Conservation (phyloP, 306 rosid species). For the Rosa chinensis region DNA sequence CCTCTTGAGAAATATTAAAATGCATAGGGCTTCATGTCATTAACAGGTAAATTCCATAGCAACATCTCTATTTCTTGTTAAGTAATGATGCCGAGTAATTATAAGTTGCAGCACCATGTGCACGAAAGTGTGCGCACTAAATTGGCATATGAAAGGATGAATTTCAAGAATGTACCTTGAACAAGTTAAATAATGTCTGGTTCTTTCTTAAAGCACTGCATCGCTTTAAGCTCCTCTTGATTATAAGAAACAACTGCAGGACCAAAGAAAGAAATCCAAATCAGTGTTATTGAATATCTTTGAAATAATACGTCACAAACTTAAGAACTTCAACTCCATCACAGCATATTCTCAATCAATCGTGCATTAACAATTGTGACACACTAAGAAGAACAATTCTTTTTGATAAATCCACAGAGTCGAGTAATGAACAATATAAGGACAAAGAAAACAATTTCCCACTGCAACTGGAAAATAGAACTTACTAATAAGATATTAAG, state of each 20-base stretch:
- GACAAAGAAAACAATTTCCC: neutral
- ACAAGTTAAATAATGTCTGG: conserved; percentile 85
- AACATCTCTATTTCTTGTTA: neutral
- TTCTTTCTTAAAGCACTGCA: conserved; percentile 96
- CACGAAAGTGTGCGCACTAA: neutral
- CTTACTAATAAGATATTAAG: no score
- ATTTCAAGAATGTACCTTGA: conserved; percentile 63
- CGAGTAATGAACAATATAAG: neutral
- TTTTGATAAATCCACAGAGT: neutral
- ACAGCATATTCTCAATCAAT: neutral
- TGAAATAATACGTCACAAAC: neutral
- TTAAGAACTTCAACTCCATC: neutral
- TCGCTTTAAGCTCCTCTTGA: conserved; percentile 97
- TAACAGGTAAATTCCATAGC: neutral
- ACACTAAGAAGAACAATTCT: neutral
- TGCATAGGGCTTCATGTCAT: neutral
- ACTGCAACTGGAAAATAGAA: neutral
- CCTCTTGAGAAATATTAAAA: neutral
- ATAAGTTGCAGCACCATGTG: neutral
- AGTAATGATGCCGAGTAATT: neutral
- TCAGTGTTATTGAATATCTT: neutral
- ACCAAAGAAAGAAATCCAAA: neutral
- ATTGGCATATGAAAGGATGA: conserved; percentile 11
- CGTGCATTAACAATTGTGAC: neutral
- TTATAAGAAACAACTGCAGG: conserved; percentile 84